Conservation (phyloP, 2,329 filamentous ascomycete species). For the Juglanconis sp. region DNA sequence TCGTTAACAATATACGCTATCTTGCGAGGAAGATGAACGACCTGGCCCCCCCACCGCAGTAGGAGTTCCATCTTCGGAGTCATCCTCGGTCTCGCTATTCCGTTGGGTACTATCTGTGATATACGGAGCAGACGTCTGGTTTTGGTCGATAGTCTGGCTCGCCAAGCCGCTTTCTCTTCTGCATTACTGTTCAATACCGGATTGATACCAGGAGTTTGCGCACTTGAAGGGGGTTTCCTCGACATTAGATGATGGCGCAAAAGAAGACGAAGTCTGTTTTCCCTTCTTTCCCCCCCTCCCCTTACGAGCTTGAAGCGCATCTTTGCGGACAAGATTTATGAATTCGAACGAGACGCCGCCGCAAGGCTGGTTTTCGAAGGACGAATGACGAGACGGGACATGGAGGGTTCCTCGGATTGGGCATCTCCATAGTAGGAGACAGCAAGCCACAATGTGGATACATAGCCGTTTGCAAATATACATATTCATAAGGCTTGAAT, state of each 20-base stretch:
- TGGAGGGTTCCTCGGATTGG: not conserved
- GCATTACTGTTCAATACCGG: not conserved
- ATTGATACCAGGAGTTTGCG: slow-evolving; percentile 4
- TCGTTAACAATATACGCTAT: slow-evolving; percentile 70
- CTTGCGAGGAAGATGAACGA: slow-evolving; percentile 42
- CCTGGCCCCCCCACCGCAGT: not conserved
- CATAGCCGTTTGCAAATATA: not conserved
- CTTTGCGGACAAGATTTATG: not conserved
- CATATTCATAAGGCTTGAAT: not conserved
- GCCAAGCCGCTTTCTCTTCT: not conserved
- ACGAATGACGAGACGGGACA: not conserved
- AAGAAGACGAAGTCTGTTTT: not conserved
- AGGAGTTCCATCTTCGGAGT: too few relatives aligned
- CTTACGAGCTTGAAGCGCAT: not conserved
- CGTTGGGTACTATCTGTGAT: not conserved
- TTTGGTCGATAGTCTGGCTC: not conserved
- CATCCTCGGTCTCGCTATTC: not conserved
- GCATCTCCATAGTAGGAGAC: not conserved
- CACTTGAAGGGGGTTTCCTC: not conserved
- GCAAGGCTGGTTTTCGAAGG: not conserved
- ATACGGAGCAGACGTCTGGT: not conserved
- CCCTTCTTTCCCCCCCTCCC: too few relatives aligned
- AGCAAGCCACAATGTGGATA: not conserved
- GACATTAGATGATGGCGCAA: not conserved
- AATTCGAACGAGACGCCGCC: not conserved